Evolutionary conservation across 139 green algal species (phyloP), one percentile per base, ranked within the genome.

Genomic region (Monoraphidium neglectum): DNA sequence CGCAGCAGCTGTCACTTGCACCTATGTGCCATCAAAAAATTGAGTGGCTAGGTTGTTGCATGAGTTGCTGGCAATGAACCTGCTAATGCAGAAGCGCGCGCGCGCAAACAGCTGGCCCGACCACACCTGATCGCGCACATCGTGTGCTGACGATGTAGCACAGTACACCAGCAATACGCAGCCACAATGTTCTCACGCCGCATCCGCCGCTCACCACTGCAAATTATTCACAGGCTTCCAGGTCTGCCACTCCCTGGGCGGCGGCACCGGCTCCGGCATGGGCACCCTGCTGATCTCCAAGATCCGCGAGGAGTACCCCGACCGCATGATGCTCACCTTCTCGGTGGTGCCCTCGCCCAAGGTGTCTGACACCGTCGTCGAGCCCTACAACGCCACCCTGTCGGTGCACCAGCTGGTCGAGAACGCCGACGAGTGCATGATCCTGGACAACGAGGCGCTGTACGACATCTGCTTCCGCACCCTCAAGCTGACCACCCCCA

Each of bases 331-430:
- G 96, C 81, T 95, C 49, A 98, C 95, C 76, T 99, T 98, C 88
- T 98, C 95, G 2, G 96, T 99, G 26, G 95, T 98, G 68, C 96
- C 96, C 28, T 98, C 94, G 53, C 96, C 96, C 77, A 98, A 99
- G 89, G 93, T 99, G 86, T 98, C 95, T 37, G 96, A 99, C 89
- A 98, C 96, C 23, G 96, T 99, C 47, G 96, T 99, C 60, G 96
- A 99, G 91, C 96, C 96, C 65, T 99, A 99, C 92, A 99, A 99
- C 80, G 96, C 95, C 78, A 99, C 96, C 46, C 90, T 99, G 65
- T 99, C 96, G 30, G 96, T 99, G 13, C 96, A 99, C 82, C 96
- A 59, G 94, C 85, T 98, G 61, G 92, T 98, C 18, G 95, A 98
- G 84, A 98, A 98, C 74, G 94, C 95, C 43, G 94, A 98, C 62